Evolutionary conservation across 352 stramenopile genomes (phyloP).

Genomic region (Phytophthora pinifolia): DNA sequence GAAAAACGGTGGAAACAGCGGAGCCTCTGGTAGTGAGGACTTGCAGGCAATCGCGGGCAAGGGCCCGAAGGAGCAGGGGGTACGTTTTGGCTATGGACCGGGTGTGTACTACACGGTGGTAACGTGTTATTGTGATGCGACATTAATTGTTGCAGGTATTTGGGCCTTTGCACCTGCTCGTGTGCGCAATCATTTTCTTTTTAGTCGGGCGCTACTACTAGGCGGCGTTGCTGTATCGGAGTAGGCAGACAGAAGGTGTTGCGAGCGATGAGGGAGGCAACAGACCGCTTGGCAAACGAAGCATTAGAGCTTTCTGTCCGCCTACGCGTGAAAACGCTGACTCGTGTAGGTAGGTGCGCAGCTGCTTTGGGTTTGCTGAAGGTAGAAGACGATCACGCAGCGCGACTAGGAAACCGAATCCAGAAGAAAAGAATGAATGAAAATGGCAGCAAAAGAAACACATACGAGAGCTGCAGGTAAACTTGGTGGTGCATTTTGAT

Average conservation of each 20-base stretch:
- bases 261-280: conserved; percentile 14
- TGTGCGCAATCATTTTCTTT: conserved; percentile 91
- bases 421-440: conserved; percentile 21
- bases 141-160: conserved; percentile 44
- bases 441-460: conserved; percentile 22
- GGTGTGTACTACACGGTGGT: not conserved
- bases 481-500: conserved; percentile 24
- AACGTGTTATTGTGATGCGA: conserved; percentile 2
- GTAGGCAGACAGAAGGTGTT: conserved; percentile 22
- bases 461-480: not conserved
- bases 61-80: conserved; percentile 50
- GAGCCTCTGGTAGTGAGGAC: conserved; percentile 33
- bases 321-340: conserved; percentile 9
- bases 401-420: conserved; percentile 22
- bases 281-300: conserved; percentile 17
- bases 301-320: conserved; percentile 33
- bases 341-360: conserved; percentile 15
- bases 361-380: conserved; percentile 17
- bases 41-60: conserved; percentile 38
- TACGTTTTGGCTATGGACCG: conserved; percentile 25
- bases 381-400: conserved; percentile 11
- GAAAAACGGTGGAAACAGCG: conserved; percentile 41
- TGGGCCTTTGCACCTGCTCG: conserved; percentile 76
- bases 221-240: conserved; percentile 12
- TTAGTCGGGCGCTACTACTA: conserved; percentile 87